Base-by-base conservation (phyloP, 2,329 filamentous ascomycete genomes). In the Aspergillus thermomutatus region DNA sequence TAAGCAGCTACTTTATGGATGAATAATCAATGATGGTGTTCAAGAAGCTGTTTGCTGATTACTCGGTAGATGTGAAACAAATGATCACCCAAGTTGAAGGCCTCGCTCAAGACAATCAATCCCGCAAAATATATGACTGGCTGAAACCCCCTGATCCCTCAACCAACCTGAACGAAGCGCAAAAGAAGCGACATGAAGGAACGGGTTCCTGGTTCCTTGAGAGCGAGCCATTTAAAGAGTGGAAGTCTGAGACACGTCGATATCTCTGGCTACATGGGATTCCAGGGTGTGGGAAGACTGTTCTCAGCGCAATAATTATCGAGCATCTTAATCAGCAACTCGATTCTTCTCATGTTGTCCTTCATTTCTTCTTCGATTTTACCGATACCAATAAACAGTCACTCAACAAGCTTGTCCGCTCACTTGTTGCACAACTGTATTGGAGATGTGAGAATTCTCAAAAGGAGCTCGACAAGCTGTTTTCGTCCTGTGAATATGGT, bases 321-420 rank as follows among this genome's bases (percentile, higher is more conserved):
- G 40, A 54, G 27, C 37, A 54, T 31, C 48, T 54, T 21, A 52
- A 31, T 6, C 45, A 53, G 19, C 17, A 45, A 49, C 40, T 48
- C 26, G 21, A 46, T 0, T 21, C 27, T 5, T 45, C 52, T 17
- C 25, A 28, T 26, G 17, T 2, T 21, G 27, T 51, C 8, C 50
- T 57, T 17, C 21, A 45, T 31, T 57, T 54, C 51, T 57, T 54
- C 14, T 54, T 57, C 21, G 51, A 57, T 41, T 57, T 57, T 21
- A 52, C 25, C n/a, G 26, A 54, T 48, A 17, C 21, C 5, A 23
- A 52, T 10, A 57, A 57, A 50, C 55, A 49, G 19, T 48, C 51
- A 25, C 14, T 41, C 28, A 40, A 52, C 27, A 48, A 48, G 2
- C 37, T 54, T 37, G 21, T 57, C 28, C 49, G 55, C 28, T 57